Conservation (phyloP, 2,329 filamentous ascomycete genomes). For the Diaporthe humulicola region DNA sequence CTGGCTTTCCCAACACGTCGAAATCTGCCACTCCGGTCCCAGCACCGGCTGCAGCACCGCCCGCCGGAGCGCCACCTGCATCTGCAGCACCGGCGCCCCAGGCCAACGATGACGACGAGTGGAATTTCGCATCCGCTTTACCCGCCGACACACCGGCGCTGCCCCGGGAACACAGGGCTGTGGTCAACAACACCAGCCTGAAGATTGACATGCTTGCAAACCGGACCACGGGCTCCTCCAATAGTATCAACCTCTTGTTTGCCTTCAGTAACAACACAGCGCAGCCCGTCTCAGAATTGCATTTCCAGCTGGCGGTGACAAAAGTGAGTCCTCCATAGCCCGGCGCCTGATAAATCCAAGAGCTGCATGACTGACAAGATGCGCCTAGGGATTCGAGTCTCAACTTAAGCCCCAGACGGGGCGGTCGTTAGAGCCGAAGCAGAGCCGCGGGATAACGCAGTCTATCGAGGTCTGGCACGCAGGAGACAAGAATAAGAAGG, state of each 20-base stretch:
- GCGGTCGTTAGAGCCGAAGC: conserved; percentile 79
- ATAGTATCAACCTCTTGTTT: conserved; percentile 78
- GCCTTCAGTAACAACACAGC: conserved; percentile 86
- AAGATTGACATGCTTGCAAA: conserved; percentile 81
- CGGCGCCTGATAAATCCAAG: neutral
- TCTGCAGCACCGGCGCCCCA: neutral
- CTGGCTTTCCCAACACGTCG: conserved; percentile 38
- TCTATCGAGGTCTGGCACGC: conserved; percentile 81
- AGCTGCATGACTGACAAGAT: neutral
- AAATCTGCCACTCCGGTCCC: conserved; percentile 53
- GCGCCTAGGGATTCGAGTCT: conserved; percentile 78
- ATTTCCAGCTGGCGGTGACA: conserved; percentile 93
- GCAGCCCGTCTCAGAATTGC: conserved; percentile 81
- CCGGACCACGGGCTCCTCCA: conserved; percentile 64
- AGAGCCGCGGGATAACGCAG: conserved; percentile 83
- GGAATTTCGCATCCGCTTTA: conserved; percentile 91
- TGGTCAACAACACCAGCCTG: conserved; percentile 78
- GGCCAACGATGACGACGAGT: conserved; percentile 83
- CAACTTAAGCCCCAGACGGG: conserved; percentile 89
- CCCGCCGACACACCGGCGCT: conserved; percentile 67
- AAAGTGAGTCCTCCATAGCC: conserved; percentile 71
- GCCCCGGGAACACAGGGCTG: conserved; percentile 73
- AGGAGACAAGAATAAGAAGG: conserved; percentile 76
- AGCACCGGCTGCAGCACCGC: conserved; percentile 44
- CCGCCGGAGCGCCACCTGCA: conserved; percentile 47